phyloP scores from a whole-genome alignment of 2,329 filamentous ascomycete species.

The Bipolaris bicolor region DNA sequence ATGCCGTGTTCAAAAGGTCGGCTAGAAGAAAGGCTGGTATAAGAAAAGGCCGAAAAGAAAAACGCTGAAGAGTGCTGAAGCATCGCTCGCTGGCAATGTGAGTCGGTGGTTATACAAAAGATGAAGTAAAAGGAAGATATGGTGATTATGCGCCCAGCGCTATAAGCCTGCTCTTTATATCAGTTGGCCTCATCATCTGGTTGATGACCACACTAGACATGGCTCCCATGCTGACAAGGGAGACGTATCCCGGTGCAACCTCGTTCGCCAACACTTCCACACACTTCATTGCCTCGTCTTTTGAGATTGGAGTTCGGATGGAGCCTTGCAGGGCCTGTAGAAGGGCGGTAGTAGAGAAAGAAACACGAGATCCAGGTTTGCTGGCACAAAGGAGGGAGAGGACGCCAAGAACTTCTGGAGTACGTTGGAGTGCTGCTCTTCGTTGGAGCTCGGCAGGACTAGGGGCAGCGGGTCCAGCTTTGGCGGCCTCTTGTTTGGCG shows the following conservation, averaged over 20 bases:
- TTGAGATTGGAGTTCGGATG: conserved; percentile 54
- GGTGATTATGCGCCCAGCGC: conserved; percentile 32
- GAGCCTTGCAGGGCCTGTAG: conserved; percentile 54
- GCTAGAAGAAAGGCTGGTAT: neutral
- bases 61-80: neutral
- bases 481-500: conserved; percentile 54
- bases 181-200: conserved; percentile 39
- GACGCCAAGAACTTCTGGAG: conserved; percentile 54
- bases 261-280: conserved; percentile 53
- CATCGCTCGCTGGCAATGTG: neutral
- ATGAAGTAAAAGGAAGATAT: neutral
- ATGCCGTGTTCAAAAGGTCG: neutral
- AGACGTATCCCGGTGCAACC: conserved; percentile 53
- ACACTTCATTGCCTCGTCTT: conserved; percentile 53
- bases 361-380: conserved; percentile 46
- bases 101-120: neutral
- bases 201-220: conserved; percentile 55
- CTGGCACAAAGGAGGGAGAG: conserved; percentile 51
- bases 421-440: conserved; percentile 55
- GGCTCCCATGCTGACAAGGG: conserved; percentile 45
- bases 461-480: conserved; percentile 47
- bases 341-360: conserved; percentile 53
- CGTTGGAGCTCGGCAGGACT: conserved; percentile 53
- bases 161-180: conserved; percentile 42
- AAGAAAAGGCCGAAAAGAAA: neutral